These are phyloP conservation scores for Daldinia eschscholtzii DNA, from an alignment of 2,329 filamentous ascomycete genomes.

Conservation along the genomic window DNA sequence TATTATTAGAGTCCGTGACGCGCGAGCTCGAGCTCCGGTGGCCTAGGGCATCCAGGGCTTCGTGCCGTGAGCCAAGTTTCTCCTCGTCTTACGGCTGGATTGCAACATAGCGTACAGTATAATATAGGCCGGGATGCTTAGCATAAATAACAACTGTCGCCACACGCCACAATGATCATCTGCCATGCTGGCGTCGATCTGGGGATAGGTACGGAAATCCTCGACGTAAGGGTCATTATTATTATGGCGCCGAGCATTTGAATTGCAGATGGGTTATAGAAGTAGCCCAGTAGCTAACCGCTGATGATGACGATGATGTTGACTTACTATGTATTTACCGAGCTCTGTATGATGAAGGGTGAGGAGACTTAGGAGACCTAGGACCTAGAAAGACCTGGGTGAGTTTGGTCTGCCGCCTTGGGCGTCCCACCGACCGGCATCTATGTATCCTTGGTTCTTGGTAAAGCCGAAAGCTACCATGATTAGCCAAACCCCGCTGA, in stretches of 20 bases:
- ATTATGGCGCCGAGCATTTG: conserved; percentile 19
- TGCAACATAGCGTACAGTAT: conserved; percentile 9
- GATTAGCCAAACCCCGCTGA: conserved; percentile 43
- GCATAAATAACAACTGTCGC: conserved; percentile 40
- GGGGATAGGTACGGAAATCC: conserved; percentile 31
- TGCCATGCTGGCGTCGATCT: conserved; percentile 44
- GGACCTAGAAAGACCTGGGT: conserved; percentile 18
- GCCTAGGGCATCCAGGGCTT: conserved; percentile 28
- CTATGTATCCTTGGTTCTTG: conserved; percentile 37
- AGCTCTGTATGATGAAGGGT: conserved; percentile 37
- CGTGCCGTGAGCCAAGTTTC: conserved; percentile 36
- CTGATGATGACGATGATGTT: conserved; percentile 22
- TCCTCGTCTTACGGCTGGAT: conserved; percentile 35
- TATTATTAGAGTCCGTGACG: conserved; percentile 38
- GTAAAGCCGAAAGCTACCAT: conserved; percentile 41
- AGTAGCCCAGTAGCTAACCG: conserved; percentile 24
- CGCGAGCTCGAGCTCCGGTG: conserved; percentile 13
- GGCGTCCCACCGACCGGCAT: conserved; percentile 38
- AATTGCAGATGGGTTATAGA: conserved; percentile 13
- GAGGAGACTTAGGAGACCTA: conserved; percentile 31
- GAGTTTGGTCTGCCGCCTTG: conserved; percentile 41
- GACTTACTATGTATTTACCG: conserved; percentile 23
- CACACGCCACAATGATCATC: conserved; percentile 42
- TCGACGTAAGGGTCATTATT: conserved; percentile 32
- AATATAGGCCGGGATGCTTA: conserved; percentile 26